Evolutionary conservation across 306 rosid species (phyloP).

Genomic region (Biancaea sappan): DNA sequence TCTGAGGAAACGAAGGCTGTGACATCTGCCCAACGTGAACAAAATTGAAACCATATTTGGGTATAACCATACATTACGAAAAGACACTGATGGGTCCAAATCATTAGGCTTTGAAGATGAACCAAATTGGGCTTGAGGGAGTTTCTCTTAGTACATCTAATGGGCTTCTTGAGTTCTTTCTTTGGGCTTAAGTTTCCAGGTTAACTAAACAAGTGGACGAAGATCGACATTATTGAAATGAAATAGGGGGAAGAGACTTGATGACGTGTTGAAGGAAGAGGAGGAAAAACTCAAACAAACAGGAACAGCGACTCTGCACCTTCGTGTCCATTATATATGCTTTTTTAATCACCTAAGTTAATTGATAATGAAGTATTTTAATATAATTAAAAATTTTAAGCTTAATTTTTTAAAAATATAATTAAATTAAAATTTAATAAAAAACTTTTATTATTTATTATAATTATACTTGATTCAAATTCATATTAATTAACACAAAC

Average conservation of each 20-base stretch:
- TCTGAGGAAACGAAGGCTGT: neutral
- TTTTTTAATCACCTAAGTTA: no score
- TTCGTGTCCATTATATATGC: neutral
- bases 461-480: no score
- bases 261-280: neutral
- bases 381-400: no score
- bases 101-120: neutral
- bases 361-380: no score
- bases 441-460: no score
- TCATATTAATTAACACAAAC: no score
- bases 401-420: no score
- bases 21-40: neutral
- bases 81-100: neutral
- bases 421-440: no score
- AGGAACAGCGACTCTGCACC: slow-evolving; percentile 29
- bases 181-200: neutral
- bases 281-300: slow-evolving; percentile 6
- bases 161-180: neutral
- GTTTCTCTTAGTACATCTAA: neutral
- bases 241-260: neutral
- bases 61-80: neutral
- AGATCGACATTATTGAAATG: neutral
- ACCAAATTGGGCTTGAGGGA: neutral
- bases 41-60: neutral
- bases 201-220: neutral